Evolutionary conservation across 192 early-diverging fungal species (phyloP), one percentile per base, ranked within the genome.

Genomic region (Rhizophagus prolifer): DNA sequence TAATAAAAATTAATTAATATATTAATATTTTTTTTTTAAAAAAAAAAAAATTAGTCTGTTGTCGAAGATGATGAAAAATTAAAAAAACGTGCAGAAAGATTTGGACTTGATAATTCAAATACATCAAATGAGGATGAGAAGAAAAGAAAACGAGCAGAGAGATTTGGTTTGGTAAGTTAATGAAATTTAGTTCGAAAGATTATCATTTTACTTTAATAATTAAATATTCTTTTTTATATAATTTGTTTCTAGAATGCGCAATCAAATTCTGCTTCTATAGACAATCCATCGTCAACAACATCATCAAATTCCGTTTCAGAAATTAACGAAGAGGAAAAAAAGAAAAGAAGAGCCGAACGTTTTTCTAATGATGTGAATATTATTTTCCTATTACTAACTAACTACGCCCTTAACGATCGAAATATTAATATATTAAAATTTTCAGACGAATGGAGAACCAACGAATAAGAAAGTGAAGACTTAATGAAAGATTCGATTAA

Each of bases 11-110:
- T 34, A 34, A 36, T 58, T 72, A 5, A 34, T 36, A 31, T 28
- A 58, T 6, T 13, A 58, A 58, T 12, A 58, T 13, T 58, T 4
- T n/a, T 59, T 60, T 59, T 31, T 36, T 36, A 36, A 36, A 36
- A 36, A 36, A 36, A 38, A 30, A 38, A 28, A 38, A 12, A 25
- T 26, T 74, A 74, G 72, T 60, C 59, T 12, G 9, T 47, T 28
- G 69, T 82, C 31, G 86, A 79, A 8, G 87, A 90, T 68, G 88
- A 92, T 77, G 90, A 90, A 74, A 90, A 88, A 83, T 89, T 88
- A 77, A 80, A 88, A 81, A 90, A 91, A 70, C 85, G 90, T 23
- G 86, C 87, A 26, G 88, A 86, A 34, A 80, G 86, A 68, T 91
- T 91, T 79, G 86, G 86, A 67, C 67, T 59, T 34, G 64, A 38